Conservation (phyloP, 805 yeast genomes). For the Candida chilensis region DNA sequence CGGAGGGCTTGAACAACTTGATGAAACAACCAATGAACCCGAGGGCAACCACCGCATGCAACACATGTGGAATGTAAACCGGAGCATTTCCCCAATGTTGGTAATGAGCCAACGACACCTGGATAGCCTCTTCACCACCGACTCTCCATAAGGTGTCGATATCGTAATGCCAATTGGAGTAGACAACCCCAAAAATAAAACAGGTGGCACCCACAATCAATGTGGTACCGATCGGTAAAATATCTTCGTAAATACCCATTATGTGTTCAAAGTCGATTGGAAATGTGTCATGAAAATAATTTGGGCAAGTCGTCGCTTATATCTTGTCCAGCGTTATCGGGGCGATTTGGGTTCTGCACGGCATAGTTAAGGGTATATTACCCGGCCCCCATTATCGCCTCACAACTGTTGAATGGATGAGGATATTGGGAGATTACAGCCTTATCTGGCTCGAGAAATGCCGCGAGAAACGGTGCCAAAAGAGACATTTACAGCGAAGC, state of each 20-base stretch:
- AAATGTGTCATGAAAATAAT: background rate
- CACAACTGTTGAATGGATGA: no score
- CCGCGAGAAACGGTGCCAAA: no score
- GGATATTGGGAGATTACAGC: no score
- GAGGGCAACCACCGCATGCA: constrained; percentile 51
- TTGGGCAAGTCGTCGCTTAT: no score
- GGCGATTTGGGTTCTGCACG: no score
- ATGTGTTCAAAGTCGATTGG: background rate
- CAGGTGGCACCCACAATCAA: constrained; percentile 47
- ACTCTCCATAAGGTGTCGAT: constrained; percentile 61
- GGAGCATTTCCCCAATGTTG: constrained; percentile 65
- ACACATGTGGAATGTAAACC: constrained; percentile 40
- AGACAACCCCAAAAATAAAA: constrained; percentile 73
- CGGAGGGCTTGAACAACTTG: constrained; percentile 81
- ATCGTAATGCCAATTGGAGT: constrained; percentile 78
- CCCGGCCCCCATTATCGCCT: no score
- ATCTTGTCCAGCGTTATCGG: no score
- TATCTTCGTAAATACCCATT: constrained; percentile 21
- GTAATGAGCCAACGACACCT: constrained; percentile 64
- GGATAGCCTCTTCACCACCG: constrained; percentile 40
- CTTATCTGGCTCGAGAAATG: no score
- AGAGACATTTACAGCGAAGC: no score
- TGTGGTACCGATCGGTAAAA: constrained; percentile 34
- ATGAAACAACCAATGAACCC: constrained; percentile 69
- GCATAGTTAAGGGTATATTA: no score